phyloP scores from a whole-genome alignment of 2,329 filamentous ascomycete species.

The Phyllosticta capitalensis region DNA sequence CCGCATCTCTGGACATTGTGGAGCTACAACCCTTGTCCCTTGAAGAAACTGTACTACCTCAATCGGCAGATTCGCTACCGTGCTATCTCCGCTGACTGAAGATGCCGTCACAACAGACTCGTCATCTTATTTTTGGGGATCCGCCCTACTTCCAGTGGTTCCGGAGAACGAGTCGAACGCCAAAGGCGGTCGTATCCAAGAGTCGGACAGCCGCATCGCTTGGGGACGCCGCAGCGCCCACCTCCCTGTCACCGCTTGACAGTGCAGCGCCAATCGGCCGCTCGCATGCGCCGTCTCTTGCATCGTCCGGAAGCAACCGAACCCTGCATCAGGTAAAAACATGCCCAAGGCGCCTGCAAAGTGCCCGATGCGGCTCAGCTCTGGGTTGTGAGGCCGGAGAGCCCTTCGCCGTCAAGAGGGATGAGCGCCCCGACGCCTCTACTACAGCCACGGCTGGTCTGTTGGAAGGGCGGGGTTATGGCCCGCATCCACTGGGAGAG shows the following conservation, averaged over 20 bases:
- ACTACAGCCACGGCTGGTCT: slow-evolving; percentile 6
- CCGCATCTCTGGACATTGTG: neutral
- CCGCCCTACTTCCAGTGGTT: neutral
- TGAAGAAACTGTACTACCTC: neutral
- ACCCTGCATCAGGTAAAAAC: slow-evolving; percentile 7
- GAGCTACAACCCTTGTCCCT: neutral
- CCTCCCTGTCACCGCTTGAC: slow-evolving; percentile 6
- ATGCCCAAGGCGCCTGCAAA: slow-evolving; percentile 6
- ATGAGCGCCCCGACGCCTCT: slow-evolving; percentile 8
- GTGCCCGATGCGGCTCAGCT: slow-evolving; percentile 6
- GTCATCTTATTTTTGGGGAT: neutral
- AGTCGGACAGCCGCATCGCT: slow-evolving; percentile 7
- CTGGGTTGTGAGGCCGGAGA: neutral
- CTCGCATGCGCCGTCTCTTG: slow-evolving; percentile 10
- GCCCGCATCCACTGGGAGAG: slow-evolving; percentile 8
- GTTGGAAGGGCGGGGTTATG: slow-evolving; percentile 6
- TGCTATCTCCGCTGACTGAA: neutral
- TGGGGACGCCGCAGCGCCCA: slow-evolving; percentile 1
- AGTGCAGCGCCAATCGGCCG: slow-evolving; percentile 9
- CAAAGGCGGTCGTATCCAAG: neutral
- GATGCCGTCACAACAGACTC: neutral
- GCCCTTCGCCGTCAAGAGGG: neutral
- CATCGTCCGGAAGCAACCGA: slow-evolving; percentile 11
- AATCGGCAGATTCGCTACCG: neutral
- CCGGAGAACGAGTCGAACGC: neutral